Percentiles rank a stretch among this genome's conserved stretches.
Conservation (phyloP, 1,284 basidiomycete species). For the Trametes pubescens region DNA sequence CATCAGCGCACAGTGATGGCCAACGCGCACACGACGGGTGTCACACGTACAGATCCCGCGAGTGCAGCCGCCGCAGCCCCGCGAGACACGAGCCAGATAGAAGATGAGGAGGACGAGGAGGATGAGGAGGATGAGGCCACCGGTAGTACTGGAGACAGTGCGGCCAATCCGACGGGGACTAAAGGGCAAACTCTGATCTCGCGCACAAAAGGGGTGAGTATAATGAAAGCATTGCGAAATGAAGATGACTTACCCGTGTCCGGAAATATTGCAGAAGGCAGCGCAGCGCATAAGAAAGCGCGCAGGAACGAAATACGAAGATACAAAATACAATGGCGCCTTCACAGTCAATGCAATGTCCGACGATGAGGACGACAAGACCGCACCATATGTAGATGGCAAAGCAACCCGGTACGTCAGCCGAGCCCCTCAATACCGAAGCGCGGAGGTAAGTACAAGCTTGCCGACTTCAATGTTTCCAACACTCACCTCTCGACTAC, state of each 20-base stretch:
- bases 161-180: neutral
- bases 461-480: neutral
- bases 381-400: neutral
- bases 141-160: neutral
- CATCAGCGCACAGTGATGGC: neutral
- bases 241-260: neutral
- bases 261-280: neutral
- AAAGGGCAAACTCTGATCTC: neutral
- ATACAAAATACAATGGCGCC: slow-evolving; percentile 5
- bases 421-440: slow-evolving; percentile 4
- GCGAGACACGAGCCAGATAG: neutral
- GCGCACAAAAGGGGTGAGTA: neutral
- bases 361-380: slow-evolving; percentile 13
- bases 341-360: slow-evolving; percentile 13
- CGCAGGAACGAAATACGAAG: neutral
- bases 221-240: neutral
- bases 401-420: neutral
- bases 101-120: neutral
- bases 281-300: neutral
- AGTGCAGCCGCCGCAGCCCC: too few relatives aligned
- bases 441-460: neutral
- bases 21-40: neutral
- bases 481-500: neutral
- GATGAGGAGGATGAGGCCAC: neutral
- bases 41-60: neutral